A percentile compares a stretch with the other conserved stretches of the same genome.
phyloP scores from a whole-genome alignment of 495 filamentous ascomycete genomes.

The Chaetomidium leptoderma region DNA sequence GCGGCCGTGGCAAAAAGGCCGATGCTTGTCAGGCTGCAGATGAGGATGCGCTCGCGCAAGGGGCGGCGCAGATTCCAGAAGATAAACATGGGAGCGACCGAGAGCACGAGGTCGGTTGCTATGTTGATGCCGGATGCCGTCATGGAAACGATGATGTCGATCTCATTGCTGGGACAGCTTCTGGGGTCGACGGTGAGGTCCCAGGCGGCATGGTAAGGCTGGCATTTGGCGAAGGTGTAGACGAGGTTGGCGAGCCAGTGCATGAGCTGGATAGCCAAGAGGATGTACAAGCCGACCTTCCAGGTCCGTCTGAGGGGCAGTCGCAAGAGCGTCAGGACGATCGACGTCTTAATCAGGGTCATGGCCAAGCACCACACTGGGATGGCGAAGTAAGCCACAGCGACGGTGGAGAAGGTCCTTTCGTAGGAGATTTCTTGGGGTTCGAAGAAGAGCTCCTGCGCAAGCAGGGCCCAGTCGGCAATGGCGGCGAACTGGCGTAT shows the following conservation, averaged over 20 bases:
- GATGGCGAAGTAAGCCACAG: constrained; percentile 17
- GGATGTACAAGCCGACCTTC: constrained; percentile 6
- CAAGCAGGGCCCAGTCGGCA: constrained; percentile 18
- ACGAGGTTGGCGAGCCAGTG: constrained; percentile 15
- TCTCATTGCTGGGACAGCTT: constrained; percentile 4
- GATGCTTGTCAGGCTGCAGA: constrained; percentile 23
- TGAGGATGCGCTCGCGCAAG: constrained; percentile 22
- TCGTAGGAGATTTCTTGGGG: constrained; percentile 1
- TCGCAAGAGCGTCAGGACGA: constrained; percentile 21
- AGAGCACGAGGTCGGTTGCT: constrained; percentile 19
- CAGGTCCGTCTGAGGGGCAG: constrained; percentile 10
- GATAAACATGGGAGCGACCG: constrained; percentile 19
- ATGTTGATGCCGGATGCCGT: constrained; percentile 21
- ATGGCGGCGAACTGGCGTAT: constrained; percentile 10
- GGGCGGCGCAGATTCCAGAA: constrained; percentile 22
- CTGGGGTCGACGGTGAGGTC: constrained; percentile 4
- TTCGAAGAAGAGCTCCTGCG: constrained; percentile 2
- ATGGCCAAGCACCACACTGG: constrained; percentile 22
- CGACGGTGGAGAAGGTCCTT: background rate
- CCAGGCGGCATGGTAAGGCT: constrained; percentile 20
- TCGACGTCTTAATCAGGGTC: constrained; percentile 23
- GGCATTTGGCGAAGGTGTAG: constrained; percentile 22
- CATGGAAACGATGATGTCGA: constrained; percentile 15
- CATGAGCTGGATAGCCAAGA: constrained; percentile 10
- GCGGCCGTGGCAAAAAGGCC: constrained; percentile 21